phyloP scores from a whole-genome alignment of 2,329 filamentous ascomycete species.

The Pseudogymnoascus sp. region DNA sequence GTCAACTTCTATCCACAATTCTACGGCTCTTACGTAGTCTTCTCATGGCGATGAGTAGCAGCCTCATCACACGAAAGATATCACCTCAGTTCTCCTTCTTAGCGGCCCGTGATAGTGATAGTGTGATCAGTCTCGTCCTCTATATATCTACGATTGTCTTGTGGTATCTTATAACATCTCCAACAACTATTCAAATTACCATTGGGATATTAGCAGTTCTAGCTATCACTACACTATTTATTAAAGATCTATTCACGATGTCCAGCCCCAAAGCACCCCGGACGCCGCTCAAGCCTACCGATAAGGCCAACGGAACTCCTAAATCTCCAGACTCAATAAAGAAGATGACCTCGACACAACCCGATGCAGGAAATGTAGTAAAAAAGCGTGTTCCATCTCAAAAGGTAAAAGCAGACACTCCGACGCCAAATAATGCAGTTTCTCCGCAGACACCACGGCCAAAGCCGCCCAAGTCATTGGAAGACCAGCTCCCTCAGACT shows the following conservation, averaged over 20 bases:
- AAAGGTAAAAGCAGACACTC: not conserved
- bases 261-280: not conserved
- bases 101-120: not conserved
- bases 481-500: slow-evolving; percentile 12
- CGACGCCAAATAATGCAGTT: not conserved
- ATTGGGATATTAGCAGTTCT: not conserved
- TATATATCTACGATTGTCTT: not conserved
- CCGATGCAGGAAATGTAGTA: slow-evolving; percentile 6
- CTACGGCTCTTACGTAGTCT: not conserved
- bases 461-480: slow-evolving; percentile 13
- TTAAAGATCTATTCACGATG: not conserved
- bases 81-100: not conserved
- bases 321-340: slow-evolving; percentile 19
- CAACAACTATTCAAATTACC: not conserved
- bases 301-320: not conserved
- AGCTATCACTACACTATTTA: not conserved
- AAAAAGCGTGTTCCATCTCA: not conserved
- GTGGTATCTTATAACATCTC: not conserved
- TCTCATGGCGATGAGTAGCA: not conserved
- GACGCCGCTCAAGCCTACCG: not conserved
- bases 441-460: not conserved
- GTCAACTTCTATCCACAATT: not conserved
- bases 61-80: not conserved
- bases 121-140: not conserved
- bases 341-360: slow-evolving; percentile 17